phyloP scores from a whole-genome alignment of 345 rosid genomes.

The Raphanus raphanistrum region DNA sequence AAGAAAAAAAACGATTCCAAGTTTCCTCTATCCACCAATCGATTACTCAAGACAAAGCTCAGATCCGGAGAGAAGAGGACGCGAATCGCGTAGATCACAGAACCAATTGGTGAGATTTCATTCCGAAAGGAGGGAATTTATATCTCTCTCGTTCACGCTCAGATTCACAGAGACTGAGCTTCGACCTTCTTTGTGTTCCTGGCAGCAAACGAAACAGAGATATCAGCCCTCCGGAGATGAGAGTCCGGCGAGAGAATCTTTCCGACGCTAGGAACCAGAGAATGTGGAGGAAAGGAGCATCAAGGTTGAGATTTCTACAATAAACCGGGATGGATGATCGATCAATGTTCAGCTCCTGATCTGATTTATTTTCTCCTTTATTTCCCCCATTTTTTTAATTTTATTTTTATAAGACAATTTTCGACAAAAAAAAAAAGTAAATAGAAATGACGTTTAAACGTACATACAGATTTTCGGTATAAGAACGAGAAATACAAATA shows the following conservation, averaged over 20 bases:
- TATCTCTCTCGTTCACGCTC: conserved; percentile 3
- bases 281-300: background rate
- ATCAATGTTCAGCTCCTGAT: background rate
- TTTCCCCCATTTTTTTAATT: background rate
- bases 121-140: background rate
- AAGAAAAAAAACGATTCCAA: background rate
- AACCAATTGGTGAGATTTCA: conserved; percentile 11
- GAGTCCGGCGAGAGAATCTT: background rate
- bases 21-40: conserved; percentile 8
- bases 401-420: too few species aligned
- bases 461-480: too few species aligned
- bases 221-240: background rate
- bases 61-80: conserved; percentile 32
- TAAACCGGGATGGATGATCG: background rate
- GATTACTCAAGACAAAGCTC: background rate
- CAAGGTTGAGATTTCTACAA: background rate
- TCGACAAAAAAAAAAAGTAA: too few species aligned
- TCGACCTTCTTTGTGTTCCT: background rate
- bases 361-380: background rate
- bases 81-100: conserved; percentile 25
- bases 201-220: background rate
- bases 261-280: background rate
- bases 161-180: conserved; percentile 31
- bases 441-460: too few species aligned
- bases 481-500: too few species aligned